A percentile compares a stretch with the other conserved stretches of the same genome.
Conservation (phyloP, 1,139 yeast genomes). For the Tardiomyces digboiensis region DNA sequence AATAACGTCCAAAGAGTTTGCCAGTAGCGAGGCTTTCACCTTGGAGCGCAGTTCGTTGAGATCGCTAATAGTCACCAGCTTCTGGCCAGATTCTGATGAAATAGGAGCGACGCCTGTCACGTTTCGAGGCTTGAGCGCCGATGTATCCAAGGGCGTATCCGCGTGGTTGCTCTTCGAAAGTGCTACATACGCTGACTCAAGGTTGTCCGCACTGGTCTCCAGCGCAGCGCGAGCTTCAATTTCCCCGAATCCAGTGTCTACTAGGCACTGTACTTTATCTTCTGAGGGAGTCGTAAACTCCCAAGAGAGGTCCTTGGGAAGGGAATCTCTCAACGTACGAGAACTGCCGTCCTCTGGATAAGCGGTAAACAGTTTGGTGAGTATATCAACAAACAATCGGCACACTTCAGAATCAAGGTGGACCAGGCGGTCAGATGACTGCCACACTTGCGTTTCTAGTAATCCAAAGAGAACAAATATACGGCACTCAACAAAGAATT, state of each 20-base stretch:
- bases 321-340: constrained; percentile 3
- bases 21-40: constrained; percentile 29
- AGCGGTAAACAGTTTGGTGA: constrained; percentile 14
- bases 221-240: constrained; percentile 30
- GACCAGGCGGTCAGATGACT: constrained; percentile 9
- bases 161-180: not conserved
- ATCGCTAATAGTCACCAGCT: constrained; percentile 32
- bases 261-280: constrained; percentile 40
- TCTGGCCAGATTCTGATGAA: constrained; percentile 13
- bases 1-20: constrained; percentile 40
- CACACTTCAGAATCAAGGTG: not conserved
- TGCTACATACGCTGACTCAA: constrained; percentile 2
- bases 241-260: constrained; percentile 35
- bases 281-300: constrained; percentile 42
- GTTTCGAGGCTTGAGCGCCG: constrained; percentile 1
- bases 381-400: constrained; percentile 11
- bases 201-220: constrained; percentile 9
- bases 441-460: constrained; percentile 19
- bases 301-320: constrained; percentile 24
- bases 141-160: not conserved
- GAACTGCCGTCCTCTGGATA: constrained; percentile 13
- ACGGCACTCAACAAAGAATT: constrained; percentile 25
- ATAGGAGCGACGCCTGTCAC: constrained; percentile 17
- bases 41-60: constrained; percentile 32
- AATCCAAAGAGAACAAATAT: constrained; percentile 13